phyloP scores from a whole-genome alignment of 192 early-diverging fungal genomes.

The Umbelopsis sp. region DNA sequence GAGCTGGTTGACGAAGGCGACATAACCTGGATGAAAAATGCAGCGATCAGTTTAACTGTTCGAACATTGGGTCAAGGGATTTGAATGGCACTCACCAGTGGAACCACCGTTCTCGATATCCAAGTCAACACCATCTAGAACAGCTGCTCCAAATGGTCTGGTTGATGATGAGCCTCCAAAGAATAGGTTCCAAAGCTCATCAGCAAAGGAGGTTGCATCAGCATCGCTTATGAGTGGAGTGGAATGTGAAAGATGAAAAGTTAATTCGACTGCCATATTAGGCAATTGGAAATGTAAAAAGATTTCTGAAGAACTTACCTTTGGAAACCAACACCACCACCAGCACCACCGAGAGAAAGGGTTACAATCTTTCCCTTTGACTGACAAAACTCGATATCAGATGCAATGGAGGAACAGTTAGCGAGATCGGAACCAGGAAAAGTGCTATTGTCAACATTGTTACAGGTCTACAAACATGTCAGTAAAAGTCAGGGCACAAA shows the following conservation, averaged over 20 bases:
- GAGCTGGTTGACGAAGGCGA: conserved; percentile 53
- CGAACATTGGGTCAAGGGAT: too few relatives aligned
- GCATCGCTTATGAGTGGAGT: conserved; percentile 13
- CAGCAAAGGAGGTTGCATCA: conserved; percentile 53
- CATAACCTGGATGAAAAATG: conserved; percentile 43
- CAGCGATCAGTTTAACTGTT: not conserved
- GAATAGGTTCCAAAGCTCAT: conserved; percentile 62
- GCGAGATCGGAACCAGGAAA: conserved; percentile 57
- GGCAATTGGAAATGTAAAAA: not conserved
- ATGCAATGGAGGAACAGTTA: conserved; percentile 57
- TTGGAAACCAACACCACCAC: conserved; percentile 59
- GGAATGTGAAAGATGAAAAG: not conserved
- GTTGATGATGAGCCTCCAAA: conserved; percentile 55
- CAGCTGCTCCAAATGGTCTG: conserved; percentile 62
- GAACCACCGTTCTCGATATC: conserved; percentile 64
- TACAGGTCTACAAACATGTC: conserved; percentile 30
- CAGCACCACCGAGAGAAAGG: conserved; percentile 69
- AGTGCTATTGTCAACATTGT: conserved; percentile 46
- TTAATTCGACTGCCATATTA: conserved; percentile 8
- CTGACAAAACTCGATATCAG: conserved; percentile 72
- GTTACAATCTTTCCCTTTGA: conserved; percentile 60
- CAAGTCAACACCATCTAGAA: conserved; percentile 66
- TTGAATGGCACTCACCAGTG: conserved; percentile 26
- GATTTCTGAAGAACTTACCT: conserved; percentile 21
- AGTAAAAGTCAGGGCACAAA: not conserved